Evolutionary conservation across 1,284 basidiomycete species (phyloP), one percentile per base, ranked within the genome.

Genomic region (Vanrija sp.): DNA sequence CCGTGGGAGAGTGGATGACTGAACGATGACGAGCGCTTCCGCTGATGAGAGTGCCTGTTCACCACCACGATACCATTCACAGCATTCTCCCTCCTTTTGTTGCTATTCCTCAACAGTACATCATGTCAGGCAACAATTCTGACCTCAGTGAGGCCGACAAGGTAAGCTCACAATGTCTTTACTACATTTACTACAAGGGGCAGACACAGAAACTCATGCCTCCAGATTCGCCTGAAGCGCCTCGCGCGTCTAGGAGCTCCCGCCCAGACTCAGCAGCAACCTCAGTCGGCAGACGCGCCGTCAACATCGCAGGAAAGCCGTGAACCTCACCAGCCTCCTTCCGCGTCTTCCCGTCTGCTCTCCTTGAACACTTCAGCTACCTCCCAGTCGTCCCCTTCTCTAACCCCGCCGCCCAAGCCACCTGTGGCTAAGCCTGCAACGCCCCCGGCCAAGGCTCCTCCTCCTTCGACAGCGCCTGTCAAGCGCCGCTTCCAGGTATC

Each of bases 181-280:
- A 26, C 9, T 23, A 38, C 8, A 5, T 12, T 21, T 15, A 26
- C 9, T 23, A 38, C 8, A 5, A 23, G 51, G 26, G 18, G 2
- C 42, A 19, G 23, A 47, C 3, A n/a, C 51, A 51, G 50, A 49
- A 25, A 21, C 38, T 5, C 14, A 5, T 34, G 12, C 18, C 38
- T 10, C 28, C 71, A 94, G 91, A 91, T 94, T 69, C 88, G 91
- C 63, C 77, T 89, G 72, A 93, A 92, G 77, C 84, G 91, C 57
- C 81, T 94, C 42, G 90, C 87, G 44, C 88, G 87, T 69, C 80
- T 92, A 25, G 86, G 88, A 67, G 76, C 72, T 45, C 62, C 77
- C 34, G 40, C 52, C 25, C 45, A 34, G 47, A 19, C 56, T n/a
- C 51, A 28, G 45, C 52, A 51, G 26, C 61, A 40, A 50, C 39